A percentile compares a stretch with the other conserved stretches of the same genome.
phyloP scores from a whole-genome alignment of 1,284 basidiomycete genomes.

The Tremellales sp. region DNA sequence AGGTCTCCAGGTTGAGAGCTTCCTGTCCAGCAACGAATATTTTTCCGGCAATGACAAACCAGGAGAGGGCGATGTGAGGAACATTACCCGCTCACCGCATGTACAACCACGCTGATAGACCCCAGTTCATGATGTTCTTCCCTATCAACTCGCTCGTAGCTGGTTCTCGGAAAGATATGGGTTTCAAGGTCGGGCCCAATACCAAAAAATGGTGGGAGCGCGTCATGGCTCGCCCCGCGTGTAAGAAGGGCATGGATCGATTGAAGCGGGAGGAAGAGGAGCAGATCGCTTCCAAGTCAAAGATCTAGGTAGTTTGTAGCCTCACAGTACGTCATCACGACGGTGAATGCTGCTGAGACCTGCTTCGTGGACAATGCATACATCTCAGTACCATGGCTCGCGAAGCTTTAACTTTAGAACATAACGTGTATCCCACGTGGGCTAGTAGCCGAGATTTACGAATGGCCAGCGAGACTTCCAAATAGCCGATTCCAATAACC shows the following conservation, averaged over 20 bases:
- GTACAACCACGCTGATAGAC: not conserved
- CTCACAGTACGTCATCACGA: too few relatives aligned
- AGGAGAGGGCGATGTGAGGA: constrained; percentile 40
- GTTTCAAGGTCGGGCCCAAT: constrained; percentile 22
- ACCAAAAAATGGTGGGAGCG: constrained; percentile 21
- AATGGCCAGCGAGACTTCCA: too few relatives aligned
- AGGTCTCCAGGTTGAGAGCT: constrained; percentile 26
- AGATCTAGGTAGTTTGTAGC: too few relatives aligned
- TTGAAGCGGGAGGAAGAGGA: constrained; percentile 27
- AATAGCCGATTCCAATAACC: too few relatives aligned
- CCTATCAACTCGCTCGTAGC: constrained; percentile 24
- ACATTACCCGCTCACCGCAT: not conserved
- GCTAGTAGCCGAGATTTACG: too few relatives aligned
- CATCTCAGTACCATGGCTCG: too few relatives aligned
- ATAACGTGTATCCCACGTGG: too few relatives aligned
- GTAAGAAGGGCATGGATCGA: constrained; percentile 21
- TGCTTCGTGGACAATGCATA: too few relatives aligned
- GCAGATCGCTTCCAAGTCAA: constrained; percentile 20
- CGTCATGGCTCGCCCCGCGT: constrained; percentile 17
- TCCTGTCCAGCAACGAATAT: constrained; percentile 17
- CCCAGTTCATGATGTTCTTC: constrained; percentile 39
- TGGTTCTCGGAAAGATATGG: constrained; percentile 16
- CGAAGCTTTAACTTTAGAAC: too few relatives aligned
- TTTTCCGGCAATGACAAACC: constrained; percentile 34
- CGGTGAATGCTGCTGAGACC: too few relatives aligned